Conservation (phyloP, 2,329 filamentous ascomycete genomes). For the Alternaria arbusti region DNA sequence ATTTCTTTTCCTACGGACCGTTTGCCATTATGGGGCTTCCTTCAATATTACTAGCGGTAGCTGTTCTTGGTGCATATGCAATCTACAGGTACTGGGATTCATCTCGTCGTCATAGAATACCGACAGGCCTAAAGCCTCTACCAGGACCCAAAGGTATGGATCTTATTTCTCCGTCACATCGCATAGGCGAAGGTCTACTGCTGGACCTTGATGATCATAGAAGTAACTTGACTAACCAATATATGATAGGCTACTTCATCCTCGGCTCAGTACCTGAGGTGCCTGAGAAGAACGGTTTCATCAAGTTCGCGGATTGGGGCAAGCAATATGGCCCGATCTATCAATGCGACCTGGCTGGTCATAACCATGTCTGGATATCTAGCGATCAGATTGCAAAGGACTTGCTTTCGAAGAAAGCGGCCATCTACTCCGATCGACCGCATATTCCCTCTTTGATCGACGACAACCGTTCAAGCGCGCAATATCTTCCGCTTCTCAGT, state of each 20-base stretch:
- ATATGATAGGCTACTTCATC: slow-evolving; percentile 49
- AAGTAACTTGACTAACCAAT: slow-evolving; percentile 13
- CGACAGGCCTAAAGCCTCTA: slow-evolving; percentile 45
- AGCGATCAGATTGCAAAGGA: slow-evolving; percentile 52
- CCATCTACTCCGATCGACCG: slow-evolving; percentile 56
- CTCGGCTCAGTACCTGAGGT: slow-evolving; percentile 53
- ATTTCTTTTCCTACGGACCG: slow-evolving; percentile 3
- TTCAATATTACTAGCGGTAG: slow-evolving; percentile 34
- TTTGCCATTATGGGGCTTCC: slow-evolving; percentile 39
- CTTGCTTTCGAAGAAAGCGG: slow-evolving; percentile 52
- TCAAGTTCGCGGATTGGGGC: slow-evolving; percentile 56
- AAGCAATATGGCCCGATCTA: slow-evolving; percentile 55
- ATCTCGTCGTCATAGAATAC: slow-evolving; percentile 37
- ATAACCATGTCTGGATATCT: slow-evolving; percentile 56
- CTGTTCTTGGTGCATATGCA: slow-evolving; percentile 31
- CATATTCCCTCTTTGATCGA: slow-evolving; percentile 53
- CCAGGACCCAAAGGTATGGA: slow-evolving; percentile 51
- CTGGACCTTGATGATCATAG: not conserved
- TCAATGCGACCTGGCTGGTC: slow-evolving; percentile 52
- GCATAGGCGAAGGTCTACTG: not conserved
- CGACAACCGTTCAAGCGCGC: slow-evolving; percentile 54
- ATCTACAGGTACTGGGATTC: slow-evolving; percentile 37
- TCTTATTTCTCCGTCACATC: slow-evolving; percentile 5
- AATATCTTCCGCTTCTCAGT: slow-evolving; percentile 55
- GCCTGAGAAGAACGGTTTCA: slow-evolving; percentile 52